Evolutionary conservation across 202 grass and related monocot species (phyloP).

Genomic region (Brachypodium distachyon): DNA sequence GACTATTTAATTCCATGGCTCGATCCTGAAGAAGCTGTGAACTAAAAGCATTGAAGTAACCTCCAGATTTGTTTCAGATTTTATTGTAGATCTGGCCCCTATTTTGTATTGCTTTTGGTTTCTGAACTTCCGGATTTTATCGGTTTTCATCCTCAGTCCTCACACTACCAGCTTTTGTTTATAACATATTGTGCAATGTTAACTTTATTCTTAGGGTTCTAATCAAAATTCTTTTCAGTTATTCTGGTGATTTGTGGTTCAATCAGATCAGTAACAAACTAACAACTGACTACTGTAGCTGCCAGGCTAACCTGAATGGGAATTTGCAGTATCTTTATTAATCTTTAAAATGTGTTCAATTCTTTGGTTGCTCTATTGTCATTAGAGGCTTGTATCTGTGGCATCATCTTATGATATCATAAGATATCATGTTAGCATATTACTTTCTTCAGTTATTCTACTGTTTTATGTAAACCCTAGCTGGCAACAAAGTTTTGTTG

Average conservation of each 20-base stretch:
- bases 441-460: neutral
- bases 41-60: neutral
- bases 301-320: neutral
- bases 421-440: neutral
- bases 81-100: neutral
- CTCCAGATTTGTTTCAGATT: neutral
- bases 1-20: neutral
- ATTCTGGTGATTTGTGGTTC: neutral
- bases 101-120: neutral
- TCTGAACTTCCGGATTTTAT: neutral
- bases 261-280: neutral
- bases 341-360: neutral
- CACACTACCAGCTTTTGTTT: neutral
- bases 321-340: neutral
- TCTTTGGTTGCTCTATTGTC: neutral
- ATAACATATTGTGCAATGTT: neutral
- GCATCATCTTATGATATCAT: neutral
- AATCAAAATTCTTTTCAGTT: conserved; percentile 1
- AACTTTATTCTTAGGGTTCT: neutral
- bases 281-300: too few species aligned
- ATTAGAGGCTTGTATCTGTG: neutral
- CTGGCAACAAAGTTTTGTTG: neutral
- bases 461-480: neutral
- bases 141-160: neutral
- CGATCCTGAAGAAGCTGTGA: neutral